Evolutionary conservation across 495 filamentous ascomycete genomes (phyloP), one percentile per base, ranked within the genome.

Genomic region (Tuber aestivum): DNA sequence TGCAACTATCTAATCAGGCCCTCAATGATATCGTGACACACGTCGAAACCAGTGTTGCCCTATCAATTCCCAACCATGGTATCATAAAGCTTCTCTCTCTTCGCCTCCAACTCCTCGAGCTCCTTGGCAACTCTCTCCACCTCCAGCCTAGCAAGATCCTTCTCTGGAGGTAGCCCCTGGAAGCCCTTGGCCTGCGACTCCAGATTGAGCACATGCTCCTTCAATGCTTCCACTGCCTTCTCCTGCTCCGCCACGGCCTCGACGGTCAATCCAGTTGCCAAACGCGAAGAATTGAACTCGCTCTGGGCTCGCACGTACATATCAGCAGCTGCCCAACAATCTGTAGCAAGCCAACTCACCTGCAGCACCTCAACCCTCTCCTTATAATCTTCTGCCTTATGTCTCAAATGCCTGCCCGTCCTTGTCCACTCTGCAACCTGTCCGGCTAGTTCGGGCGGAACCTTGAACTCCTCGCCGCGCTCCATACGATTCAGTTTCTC

Each of bases 11-110:
- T 35, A 65, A 35, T 35, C 20, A 65, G 32, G 12, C 32, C 56
- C 56, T 35, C 27, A 18, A 16, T 35, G 18, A 65, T 18, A 61
- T 5, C 14, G 27, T 20, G 14, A 35, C 56, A 65, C 56, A 35
- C 16, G 35, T 18, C 35, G 38, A 32, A 72, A 72, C 41, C 69
- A 69, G 38, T 32, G 41, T n/a, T 40, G 7, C 38, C 38, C 2
- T 12, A 35, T 78, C 50, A 80, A 42, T 61, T 73, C 68, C 81
- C 80, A 40, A 82, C 75, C 77, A 90, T 80, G 40, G 80, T 83
- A 73, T 92, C 93, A 83, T 94, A 93, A 78, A 93, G 86, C 41
- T 82, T 86, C 82, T 96, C 92, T 69, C 93, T 87, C 76, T 87
- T 83, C 77, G 83, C 84, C 68, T 85, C 89, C 69, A 92, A 83